phyloP scores from a whole-genome alignment of 2,329 filamentous ascomycete species.

The Nothophaeocryptopus gaeumannii region DNA sequence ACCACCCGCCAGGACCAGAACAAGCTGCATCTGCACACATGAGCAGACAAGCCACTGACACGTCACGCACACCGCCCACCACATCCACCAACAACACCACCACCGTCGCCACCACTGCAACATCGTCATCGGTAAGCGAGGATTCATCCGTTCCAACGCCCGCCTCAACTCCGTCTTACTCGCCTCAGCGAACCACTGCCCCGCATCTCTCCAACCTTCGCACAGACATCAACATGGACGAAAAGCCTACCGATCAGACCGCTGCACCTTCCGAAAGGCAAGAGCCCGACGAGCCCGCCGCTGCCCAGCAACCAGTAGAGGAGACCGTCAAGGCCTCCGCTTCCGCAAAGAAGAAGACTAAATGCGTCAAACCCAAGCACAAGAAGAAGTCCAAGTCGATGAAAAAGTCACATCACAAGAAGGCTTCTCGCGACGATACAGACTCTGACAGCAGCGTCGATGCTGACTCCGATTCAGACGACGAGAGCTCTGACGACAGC shows the following conservation, averaged over 20 bases:
- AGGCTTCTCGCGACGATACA: slow-evolving; percentile 23
- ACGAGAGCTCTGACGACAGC: slow-evolving; percentile 22
- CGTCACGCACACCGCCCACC: slow-evolving; percentile 16
- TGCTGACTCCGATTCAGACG: slow-evolving; percentile 15
- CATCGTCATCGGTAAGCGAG: slow-evolving; percentile 19
- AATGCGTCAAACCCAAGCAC: slow-evolving; percentile 25
- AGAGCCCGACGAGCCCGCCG: slow-evolving; percentile 12
- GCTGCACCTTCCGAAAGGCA: slow-evolving; percentile 15
- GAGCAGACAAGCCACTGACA: slow-evolving; percentile 26
- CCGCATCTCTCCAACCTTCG: slow-evolving; percentile 19
- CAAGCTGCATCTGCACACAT: slow-evolving; percentile 51
- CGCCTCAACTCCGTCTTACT: slow-evolving; percentile 28
- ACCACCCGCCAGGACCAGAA: neutral
- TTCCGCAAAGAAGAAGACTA: slow-evolving; percentile 23
- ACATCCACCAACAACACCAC: too few species aligned
- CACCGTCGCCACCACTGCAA: neutral
- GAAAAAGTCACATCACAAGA: slow-evolving; percentile 21
- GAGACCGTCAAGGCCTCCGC: slow-evolving; percentile 11
- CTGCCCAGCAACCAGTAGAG: slow-evolving; percentile 7
- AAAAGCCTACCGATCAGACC: slow-evolving; percentile 22
- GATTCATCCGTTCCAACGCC: slow-evolving; percentile 23
- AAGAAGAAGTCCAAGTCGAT: slow-evolving; percentile 22
- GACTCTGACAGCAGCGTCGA: slow-evolving; percentile 18
- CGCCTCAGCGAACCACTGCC: slow-evolving; percentile 16
- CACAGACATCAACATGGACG: slow-evolving; percentile 28